Percentiles rank a stretch among this genome's conserved stretches.
Conservation (phyloP, 2,329 filamentous ascomycete species). For the Lomentospora prolificans region DNA sequence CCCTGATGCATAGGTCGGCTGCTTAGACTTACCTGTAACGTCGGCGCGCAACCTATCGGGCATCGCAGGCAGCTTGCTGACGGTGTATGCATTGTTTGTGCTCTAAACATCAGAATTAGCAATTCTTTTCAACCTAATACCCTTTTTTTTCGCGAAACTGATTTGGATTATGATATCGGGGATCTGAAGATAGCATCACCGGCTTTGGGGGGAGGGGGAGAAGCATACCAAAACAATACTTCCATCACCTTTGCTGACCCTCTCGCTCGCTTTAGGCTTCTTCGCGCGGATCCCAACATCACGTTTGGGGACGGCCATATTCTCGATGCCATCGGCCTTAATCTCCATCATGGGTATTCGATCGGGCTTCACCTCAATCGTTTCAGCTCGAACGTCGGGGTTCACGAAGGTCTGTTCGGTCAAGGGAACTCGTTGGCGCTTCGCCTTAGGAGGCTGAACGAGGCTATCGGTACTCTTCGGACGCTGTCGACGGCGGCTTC, state of each 20-base stretch:
- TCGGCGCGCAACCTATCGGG: slow-evolving; percentile 66
- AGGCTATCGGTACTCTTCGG: slow-evolving; percentile 45
- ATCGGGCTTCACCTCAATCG: slow-evolving; percentile 45
- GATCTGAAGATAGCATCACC: too few species aligned
- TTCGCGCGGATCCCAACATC: slow-evolving; percentile 53
- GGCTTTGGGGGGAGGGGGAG: background rate
- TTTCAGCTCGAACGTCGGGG: slow-evolving; percentile 40
- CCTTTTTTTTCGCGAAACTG: background rate
- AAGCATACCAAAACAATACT: slow-evolving; percentile 52
- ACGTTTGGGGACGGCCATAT: slow-evolving; percentile 29
- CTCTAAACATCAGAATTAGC: slow-evolving; percentile 40
- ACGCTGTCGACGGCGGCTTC: slow-evolving; percentile 52
- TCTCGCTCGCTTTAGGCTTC: slow-evolving; percentile 52
- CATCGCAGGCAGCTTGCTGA: slow-evolving; percentile 74
- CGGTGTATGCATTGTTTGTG: slow-evolving; percentile 73
- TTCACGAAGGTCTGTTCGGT: slow-evolving; percentile 47
- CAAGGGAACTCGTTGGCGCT: slow-evolving; percentile 49
- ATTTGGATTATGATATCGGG: too few species aligned
- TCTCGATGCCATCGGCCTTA: slow-evolving; percentile 39
- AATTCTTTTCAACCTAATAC: background rate
- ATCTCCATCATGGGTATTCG: slow-evolving; percentile 35
- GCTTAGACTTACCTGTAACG: slow-evolving; percentile 46
- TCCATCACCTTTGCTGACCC: slow-evolving; percentile 56
- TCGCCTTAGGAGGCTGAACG: slow-evolving; percentile 50
- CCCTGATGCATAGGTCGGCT: background rate